phyloP scores from a whole-genome alignment of 2,329 filamentous ascomycete genomes.

The Periglandula ipomoeae region DNA sequence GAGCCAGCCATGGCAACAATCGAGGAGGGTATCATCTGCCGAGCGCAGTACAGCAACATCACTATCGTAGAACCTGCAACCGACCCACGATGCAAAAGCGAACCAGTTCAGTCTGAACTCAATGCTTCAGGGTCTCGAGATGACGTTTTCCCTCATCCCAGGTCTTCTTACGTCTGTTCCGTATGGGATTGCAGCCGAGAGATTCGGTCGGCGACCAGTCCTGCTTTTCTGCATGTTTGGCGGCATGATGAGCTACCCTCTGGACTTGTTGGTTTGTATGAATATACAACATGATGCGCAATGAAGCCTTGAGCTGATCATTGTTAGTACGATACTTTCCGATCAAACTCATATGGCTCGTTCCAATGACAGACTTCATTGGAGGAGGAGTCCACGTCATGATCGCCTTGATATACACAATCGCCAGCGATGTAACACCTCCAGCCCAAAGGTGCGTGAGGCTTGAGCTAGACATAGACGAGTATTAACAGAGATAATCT shows the following conservation, averaged over 20 bases:
- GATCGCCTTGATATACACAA: background rate
- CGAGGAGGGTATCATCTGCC: slow-evolving; percentile 3
- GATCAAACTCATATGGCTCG: background rate
- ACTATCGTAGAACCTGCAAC: background rate
- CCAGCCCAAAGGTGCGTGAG: background rate
- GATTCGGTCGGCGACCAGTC: background rate
- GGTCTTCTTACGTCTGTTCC: background rate
- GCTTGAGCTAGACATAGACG: background rate
- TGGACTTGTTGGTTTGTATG: background rate
- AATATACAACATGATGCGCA: background rate
- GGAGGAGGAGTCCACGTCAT: background rate
- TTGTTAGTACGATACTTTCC: background rate
- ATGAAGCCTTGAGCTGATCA: background rate
- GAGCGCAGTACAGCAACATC: background rate
- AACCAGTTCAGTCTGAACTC: background rate
- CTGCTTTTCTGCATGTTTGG: background rate
- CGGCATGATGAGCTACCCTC: background rate
- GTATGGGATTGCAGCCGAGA: slow-evolving; percentile 3
- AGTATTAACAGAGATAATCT: background rate
- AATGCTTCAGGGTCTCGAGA: background rate
- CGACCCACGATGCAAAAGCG: slow-evolving; percentile 1
- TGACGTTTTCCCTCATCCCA: slow-evolving; percentile 1
- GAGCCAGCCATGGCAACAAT: background rate
- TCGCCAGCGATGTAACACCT: background rate
- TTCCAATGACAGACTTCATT: background rate